Evolutionary conservation across 768 basidiomycete species (phyloP).

Genomic region (Tephrocybe sp.): DNA sequence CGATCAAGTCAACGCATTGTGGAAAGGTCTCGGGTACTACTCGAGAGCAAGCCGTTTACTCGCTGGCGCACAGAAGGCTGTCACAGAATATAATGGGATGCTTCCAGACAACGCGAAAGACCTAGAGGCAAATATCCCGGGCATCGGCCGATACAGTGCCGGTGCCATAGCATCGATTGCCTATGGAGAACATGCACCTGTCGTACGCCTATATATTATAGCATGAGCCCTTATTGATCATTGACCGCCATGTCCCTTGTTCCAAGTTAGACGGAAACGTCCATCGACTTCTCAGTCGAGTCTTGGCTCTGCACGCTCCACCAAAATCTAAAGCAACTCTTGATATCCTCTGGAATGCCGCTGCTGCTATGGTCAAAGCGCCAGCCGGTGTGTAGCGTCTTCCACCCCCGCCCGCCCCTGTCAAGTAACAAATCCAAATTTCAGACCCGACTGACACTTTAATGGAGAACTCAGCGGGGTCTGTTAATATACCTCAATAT

Average conservation of each 20-base stretch:
- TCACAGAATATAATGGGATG: constrained; percentile 59
- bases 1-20: constrained; percentile 83
- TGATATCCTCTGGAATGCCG: constrained; percentile 81
- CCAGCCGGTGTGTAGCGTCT: constrained; percentile 17
- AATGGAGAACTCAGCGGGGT: constrained; percentile 13
- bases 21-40: constrained; percentile 94
- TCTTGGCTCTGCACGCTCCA: constrained; percentile 78
- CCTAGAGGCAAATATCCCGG: constrained; percentile 81
- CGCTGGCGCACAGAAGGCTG: constrained; percentile 77
- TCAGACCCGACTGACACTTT: not conserved
- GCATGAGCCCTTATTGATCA: not conserved
- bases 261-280: constrained; percentile 87
- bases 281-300: constrained; percentile 76
- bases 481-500: constrained; percentile 28
- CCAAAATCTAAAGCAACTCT: constrained; percentile 78
- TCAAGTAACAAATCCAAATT: not conserved
- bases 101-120: constrained; percentile 79
- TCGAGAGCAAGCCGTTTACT: constrained; percentile 81
- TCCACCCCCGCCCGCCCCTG: not conserved
- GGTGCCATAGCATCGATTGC: constrained; percentile 87
- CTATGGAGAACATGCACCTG: constrained; percentile 78
- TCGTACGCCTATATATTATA: constrained; percentile 50
- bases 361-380: constrained; percentile 59
- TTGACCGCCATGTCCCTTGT: constrained; percentile 1
- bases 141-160: constrained; percentile 86